Conservation (phyloP, 1,284 basidiomycete genomes). For the Cryptococcus wingfieldii region DNA sequence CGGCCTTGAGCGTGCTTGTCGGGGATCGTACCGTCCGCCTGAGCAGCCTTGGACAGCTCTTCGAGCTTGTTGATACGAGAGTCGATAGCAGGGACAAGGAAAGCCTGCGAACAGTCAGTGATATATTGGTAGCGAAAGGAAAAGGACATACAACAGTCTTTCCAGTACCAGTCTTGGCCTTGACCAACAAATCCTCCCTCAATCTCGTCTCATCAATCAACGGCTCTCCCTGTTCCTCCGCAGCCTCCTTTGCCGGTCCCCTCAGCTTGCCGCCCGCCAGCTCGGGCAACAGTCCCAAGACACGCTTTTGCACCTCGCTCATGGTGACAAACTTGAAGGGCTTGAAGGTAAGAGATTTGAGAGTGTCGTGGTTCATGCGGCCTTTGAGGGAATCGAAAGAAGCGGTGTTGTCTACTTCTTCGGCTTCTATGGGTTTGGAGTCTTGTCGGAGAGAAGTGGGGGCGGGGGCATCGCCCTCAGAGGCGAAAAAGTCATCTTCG, state of each 20-base stretch:
- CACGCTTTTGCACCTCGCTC: conserved; percentile 79
- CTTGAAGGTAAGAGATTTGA: conserved; percentile 61
- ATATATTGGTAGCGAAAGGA: neutral
- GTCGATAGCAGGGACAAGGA: conserved; percentile 84
- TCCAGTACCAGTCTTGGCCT: conserved; percentile 86
- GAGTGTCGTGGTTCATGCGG: conserved; percentile 52
- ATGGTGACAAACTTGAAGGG: conserved; percentile 73
- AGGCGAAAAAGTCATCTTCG: conserved; percentile 19
- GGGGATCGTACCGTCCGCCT: conserved; percentile 22
- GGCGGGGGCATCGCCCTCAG: conserved; percentile 2
- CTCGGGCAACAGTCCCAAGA: conserved; percentile 59
- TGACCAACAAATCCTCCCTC: conserved; percentile 40
- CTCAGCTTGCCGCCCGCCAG: conserved; percentile 38
- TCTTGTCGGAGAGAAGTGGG: neutral
- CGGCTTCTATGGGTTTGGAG: neutral
- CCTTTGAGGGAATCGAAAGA: conserved; percentile 53
- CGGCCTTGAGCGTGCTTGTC: conserved; percentile 25
- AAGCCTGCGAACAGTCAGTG: conserved; percentile 52
- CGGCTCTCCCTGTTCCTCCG: conserved; percentile 13
- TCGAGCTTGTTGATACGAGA: conserved; percentile 55
- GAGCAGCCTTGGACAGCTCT: conserved; percentile 18
- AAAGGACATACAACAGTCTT: conserved; percentile 63
- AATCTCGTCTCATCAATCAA: neutral
- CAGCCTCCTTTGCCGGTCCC: conserved; percentile 17
- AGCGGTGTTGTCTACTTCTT: conserved; percentile 12